phyloP scores from a whole-genome alignment of 202 grass and related monocot species.

The Brachypodium distachyon region DNA sequence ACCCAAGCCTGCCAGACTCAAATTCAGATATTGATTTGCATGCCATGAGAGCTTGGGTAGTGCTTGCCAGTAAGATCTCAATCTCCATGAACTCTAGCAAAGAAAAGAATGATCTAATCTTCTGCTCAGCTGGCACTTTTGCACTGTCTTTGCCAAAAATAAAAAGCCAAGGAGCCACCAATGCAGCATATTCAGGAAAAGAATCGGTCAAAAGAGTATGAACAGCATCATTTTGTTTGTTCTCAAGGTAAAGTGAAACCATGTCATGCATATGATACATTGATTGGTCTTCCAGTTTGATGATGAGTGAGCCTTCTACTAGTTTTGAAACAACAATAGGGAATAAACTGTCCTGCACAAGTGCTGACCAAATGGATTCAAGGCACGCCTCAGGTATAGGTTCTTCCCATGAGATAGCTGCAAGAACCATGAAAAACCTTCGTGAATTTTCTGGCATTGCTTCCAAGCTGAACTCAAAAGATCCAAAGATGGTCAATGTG shows the following conservation, averaged over 20 bases:
- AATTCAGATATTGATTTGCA: slow-evolving; percentile 55
- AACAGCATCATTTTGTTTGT: slow-evolving; percentile 35
- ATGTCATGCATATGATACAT: slow-evolving; percentile 70
- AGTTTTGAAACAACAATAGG: slow-evolving; percentile 50
- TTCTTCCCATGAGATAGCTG: slow-evolving; percentile 54
- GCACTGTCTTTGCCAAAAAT: slow-evolving; percentile 51
- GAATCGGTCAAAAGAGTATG: slow-evolving; percentile 32
- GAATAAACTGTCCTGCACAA: slow-evolving; percentile 47
- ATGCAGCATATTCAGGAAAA: slow-evolving; percentile 30
- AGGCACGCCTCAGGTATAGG: slow-evolving; percentile 60
- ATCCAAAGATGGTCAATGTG: slow-evolving; percentile 60
- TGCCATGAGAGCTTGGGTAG: slow-evolving; percentile 46
- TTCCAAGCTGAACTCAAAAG: slow-evolving; percentile 72
- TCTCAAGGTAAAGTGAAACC: slow-evolving; percentile 59
- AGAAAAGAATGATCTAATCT: slow-evolving; percentile 43
- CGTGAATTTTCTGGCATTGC: slow-evolving; percentile 59
- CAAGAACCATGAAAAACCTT: slow-evolving; percentile 46
- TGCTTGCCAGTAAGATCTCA: slow-evolving; percentile 31
- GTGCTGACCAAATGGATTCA: slow-evolving; percentile 48
- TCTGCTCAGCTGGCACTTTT: slow-evolving; percentile 34
- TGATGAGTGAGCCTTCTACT: slow-evolving; percentile 65
- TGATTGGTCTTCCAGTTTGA: slow-evolving; percentile 47
- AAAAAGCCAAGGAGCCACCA: slow-evolving; percentile 56
- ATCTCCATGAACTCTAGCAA: slow-evolving; percentile 37
- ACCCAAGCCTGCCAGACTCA: slow-evolving; percentile 39